Evolutionary conservation across 2,329 filamentous ascomycete genomes (phyloP).

Genomic region (Penicillium psychrosexuale): DNA sequence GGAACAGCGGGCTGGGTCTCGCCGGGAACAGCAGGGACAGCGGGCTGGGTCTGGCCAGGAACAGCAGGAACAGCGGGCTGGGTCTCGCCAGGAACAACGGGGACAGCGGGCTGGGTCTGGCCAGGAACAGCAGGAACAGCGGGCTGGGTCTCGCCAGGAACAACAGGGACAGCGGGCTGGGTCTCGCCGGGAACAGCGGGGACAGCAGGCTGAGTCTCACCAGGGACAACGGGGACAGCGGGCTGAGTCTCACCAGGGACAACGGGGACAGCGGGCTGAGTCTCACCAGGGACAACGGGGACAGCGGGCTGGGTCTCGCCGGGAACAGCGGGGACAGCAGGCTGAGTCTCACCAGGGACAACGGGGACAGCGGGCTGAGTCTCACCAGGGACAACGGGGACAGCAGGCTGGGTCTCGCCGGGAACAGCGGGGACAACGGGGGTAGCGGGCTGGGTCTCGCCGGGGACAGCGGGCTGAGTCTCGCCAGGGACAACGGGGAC

Average conservation of each 20-base stretch:
- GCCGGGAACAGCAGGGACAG: not conserved
- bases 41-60: not conserved
- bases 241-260: not conserved
- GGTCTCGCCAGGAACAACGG: not conserved
- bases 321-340: not conserved
- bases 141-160: not conserved
- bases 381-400: not conserved
- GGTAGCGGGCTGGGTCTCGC: not conserved
- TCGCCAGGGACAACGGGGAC: not conserved
- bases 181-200: not conserved
- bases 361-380: constrained; percentile 1
- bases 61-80: not conserved
- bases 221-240: constrained; percentile 5
- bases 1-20: not conserved
- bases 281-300: constrained; percentile 5
- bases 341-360: not conserved
- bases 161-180: not conserved
- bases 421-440: not conserved
- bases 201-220: constrained; percentile 7
- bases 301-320: not conserved
- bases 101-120: not conserved
- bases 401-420: not conserved
- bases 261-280: constrained; percentile 1
- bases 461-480: not conserved
- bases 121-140: constrained; percentile 5